phyloP scores from a whole-genome alignment of 169 alveolate genomes.

The Plasmodium gallinaceum region DNA sequence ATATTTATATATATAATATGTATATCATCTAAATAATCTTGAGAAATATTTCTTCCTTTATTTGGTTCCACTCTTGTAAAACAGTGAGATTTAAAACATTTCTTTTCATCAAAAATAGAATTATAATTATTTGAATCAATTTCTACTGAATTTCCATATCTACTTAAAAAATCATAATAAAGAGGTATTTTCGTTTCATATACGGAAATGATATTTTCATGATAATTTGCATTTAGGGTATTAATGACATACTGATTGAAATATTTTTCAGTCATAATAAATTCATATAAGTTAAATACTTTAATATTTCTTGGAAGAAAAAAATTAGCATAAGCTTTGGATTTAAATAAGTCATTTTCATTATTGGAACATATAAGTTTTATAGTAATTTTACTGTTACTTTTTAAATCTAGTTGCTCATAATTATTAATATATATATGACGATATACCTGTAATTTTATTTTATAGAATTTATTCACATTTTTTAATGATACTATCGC shows the following conservation, averaged over 20 bases:
- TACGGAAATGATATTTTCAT: slow-evolving; percentile 69
- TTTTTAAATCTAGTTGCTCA: slow-evolving; percentile 72
- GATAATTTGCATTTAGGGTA: slow-evolving; percentile 79
- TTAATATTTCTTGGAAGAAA: slow-evolving; percentile 78
- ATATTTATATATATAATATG: slow-evolving; percentile 49
- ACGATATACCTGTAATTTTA: slow-evolving; percentile 57
- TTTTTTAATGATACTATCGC: slow-evolving; percentile 76
- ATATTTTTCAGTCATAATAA: slow-evolving; percentile 79
- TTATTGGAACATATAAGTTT: slow-evolving; percentile 76
- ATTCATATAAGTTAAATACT: slow-evolving; percentile 75
- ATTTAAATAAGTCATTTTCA: slow-evolving; percentile 66
- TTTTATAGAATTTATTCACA: slow-evolving; percentile 77
- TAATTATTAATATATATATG: slow-evolving; percentile 70
- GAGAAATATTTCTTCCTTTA: slow-evolving; percentile 30
- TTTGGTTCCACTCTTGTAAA: slow-evolving; percentile 49
- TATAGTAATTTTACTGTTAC: slow-evolving; percentile 79
- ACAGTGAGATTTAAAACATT: slow-evolving; percentile 63
- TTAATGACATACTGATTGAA: slow-evolving; percentile 77
- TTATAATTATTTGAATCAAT: slow-evolving; percentile 54
- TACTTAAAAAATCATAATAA: slow-evolving; percentile 63
- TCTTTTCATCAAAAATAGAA: slow-evolving; percentile 63
- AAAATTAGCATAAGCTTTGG: slow-evolving; percentile 76
- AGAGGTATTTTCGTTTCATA: slow-evolving; percentile 69
- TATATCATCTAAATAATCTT: slow-evolving; percentile 53
- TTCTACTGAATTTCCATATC: slow-evolving; percentile 76